Evolutionary conservation across 1,139 yeast species (phyloP), one percentile per base, ranked within the genome.

Genomic region (Hansenula anomala): DNA sequence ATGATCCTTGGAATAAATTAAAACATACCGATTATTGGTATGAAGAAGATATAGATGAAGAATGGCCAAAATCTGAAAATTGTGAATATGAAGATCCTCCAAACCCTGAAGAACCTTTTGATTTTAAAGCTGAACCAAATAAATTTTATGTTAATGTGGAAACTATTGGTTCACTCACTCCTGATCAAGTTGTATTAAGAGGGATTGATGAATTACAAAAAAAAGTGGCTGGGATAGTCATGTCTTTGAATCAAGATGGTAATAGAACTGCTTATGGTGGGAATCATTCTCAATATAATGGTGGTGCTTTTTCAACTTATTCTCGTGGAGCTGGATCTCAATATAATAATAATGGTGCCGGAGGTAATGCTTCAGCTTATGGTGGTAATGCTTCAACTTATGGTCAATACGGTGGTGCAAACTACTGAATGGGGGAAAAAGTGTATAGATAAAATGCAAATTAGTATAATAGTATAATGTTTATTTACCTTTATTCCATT

Each of bases 1-100:
- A 92, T 58, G 99, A 92, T 59, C 99, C 99, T n/a, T 92, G 96
- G 95, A 92, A 92, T 64, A 94, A 92, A 65, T 73, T 94, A 52
- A 83, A 84, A 56, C 98, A 92, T 60, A 92, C 98, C 0, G 96
- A 89, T 54, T 86, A 77, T 58, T 92, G 99, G 99, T 88, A 83
- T 60, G 98, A 92, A 63, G 94, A 81, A 46, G 86, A 81, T 58
- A 83, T 87, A 27, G 88, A 78, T 32, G 77, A 73, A 34, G 99
- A 92, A 67, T 92, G 99, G 99, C 97, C 97, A 31, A 76, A 73
- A 50, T 78, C 89, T 35, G 78, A 77, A 48, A 92, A 94, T 64
- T 79, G 95, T 50, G 96, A 87, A 53, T 92, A 94, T 83, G 99
- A 92, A 67, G 98, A 92, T 60, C 88, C 92, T 14, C 96, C 97